Evolutionary conservation across 768 basidiomycete genomes (phyloP).

Genomic region (Agaricus sinodeliciosus): DNA sequence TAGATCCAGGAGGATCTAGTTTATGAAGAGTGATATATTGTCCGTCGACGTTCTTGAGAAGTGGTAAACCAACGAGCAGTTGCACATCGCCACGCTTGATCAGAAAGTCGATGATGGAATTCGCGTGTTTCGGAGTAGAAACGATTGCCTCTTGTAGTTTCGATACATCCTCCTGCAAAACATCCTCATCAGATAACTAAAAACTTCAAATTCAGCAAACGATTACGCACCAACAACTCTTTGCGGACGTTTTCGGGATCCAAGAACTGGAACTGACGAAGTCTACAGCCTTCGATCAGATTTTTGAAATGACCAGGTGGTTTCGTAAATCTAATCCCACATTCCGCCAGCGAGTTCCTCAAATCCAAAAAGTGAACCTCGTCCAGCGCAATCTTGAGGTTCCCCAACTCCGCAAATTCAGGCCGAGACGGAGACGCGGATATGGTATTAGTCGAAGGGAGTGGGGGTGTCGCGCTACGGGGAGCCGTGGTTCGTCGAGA

Average conservation of each 20-base stretch:
- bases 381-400: conserved; percentile 1
- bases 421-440: background rate
- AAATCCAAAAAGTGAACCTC: conserved; percentile 1
- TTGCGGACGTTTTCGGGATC: background rate
- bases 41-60: conserved; percentile 27
- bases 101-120: conserved; percentile 25
- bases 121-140: background rate
- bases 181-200: background rate
- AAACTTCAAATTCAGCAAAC: too few relatives aligned
- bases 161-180: background rate
- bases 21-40: conserved; percentile 17
- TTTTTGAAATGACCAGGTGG: background rate
- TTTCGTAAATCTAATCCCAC: conserved; percentile 6
- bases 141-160: background rate
- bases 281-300: background rate
- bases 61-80: conserved; percentile 29
- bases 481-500: background rate
- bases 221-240: background rate
- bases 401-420: background rate
- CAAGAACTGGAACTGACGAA: background rate
- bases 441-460: background rate
- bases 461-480: background rate
- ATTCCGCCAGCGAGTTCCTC: conserved; percentile 1
- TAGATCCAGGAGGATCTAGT: background rate
- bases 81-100: conserved; percentile 24